phyloP scores from a whole-genome alignment of 2,329 filamentous ascomycete species.

The Hypomyces perniciosus region DNA sequence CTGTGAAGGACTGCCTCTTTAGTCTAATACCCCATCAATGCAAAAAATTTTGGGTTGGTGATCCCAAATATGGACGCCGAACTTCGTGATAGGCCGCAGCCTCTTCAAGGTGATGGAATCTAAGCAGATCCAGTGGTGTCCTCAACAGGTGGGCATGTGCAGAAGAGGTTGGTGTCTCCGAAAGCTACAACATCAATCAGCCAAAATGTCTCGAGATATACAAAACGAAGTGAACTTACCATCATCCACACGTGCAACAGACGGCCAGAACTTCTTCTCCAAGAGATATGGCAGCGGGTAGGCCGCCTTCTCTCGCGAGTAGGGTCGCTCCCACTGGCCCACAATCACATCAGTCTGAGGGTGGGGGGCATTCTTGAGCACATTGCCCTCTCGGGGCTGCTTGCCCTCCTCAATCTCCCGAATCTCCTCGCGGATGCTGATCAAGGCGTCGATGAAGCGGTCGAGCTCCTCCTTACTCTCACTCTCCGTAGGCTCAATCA shows the following conservation, averaged over 20 bases:
- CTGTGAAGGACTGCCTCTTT: not conserved
- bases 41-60: not conserved
- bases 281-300: constrained; percentile 77
- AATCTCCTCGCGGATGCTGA: constrained; percentile 82
- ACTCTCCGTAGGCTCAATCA: constrained; percentile 96
- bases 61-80: not conserved
- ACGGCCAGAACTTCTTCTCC: constrained; percentile 98
- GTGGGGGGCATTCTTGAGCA: constrained; percentile 86
- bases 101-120: not conserved
- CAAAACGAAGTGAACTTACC: constrained; percentile 46
- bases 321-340: constrained; percentile 71
- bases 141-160: constrained; percentile 84
- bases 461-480: constrained; percentile 91
- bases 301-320: constrained; percentile 74
- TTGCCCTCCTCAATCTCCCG: constrained; percentile 73
- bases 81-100: not conserved
- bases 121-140: constrained; percentile 35
- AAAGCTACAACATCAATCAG: constrained; percentile 52
- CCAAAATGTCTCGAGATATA: not conserved
- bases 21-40: constrained; percentile 4
- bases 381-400: constrained; percentile 68
- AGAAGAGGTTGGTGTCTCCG: constrained; percentile 89
- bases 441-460: constrained; percentile 84
- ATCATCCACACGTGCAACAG: constrained; percentile 80
- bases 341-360: constrained; percentile 71